Evolutionary conservation across 306 rosid genomes (phyloP), one percentile per base, ranked within the genome.

Genomic region (Cucurbita argyrosperma): DNA sequence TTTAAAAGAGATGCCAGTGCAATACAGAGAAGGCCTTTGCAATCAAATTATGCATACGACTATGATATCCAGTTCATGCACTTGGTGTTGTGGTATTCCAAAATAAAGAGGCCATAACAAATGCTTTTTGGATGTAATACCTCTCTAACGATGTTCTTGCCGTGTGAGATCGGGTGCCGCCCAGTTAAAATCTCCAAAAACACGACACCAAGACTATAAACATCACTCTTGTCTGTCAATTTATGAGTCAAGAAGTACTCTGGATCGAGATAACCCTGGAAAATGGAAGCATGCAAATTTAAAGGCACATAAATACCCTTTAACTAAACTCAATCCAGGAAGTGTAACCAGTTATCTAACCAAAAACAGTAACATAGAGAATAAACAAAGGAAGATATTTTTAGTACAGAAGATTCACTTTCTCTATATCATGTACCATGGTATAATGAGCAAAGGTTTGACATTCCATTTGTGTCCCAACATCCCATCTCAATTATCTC

Each of bases 131-230:
- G 35, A 30, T 2, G 23, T 50, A 18, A 13, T 87, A 95, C 99
- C 99, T 95, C 99, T 78, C 99, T 85, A 71, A 95, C 96, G 77
- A 95, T 87, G 79, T 95, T 95, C 82, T 95, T 95, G 11, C 99
- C 97, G 45, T 80, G 96, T 62, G 90, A 84, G 80, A 95, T 95
- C 53, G 99, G 96, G 7, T 85, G 99, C 89, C 78, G 91, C 66
- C 99, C 97, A 0, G 97, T 95, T 79, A 95, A 43, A 80, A 95
- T 85, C 80, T 95, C 99, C 8, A 95, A 78, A 62, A 95, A 82
- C 13, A 95, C 99, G 49, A 95, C 96, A 55, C 99, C 98, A 7
- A 92, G 90, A 82, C 98, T 92, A 77, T 92, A 92, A 79, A 92
- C 98, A 72, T 92, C 98, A 64, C 98, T 92, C 85, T 92, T 92